Conservation (phyloP, 306 rosid species). For the Prunus mira region DNA sequence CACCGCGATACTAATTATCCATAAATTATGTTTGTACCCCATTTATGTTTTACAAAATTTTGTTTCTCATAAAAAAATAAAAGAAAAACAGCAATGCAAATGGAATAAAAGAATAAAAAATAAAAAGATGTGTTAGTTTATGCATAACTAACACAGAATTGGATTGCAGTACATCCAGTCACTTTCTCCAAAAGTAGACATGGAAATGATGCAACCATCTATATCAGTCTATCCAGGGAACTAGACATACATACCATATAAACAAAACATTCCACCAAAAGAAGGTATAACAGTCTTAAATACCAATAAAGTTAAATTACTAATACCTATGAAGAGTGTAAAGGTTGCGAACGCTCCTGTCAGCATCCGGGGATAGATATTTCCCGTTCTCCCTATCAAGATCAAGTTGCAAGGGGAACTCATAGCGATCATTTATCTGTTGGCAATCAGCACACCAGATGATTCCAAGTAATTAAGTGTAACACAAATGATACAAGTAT, state of each 20-base stretch:
- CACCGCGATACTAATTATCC: no score
- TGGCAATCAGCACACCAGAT: slow-evolving; percentile 17
- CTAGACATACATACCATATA: background rate
- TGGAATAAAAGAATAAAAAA: background rate
- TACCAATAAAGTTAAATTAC: slow-evolving; percentile 2
- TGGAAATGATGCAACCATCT: background rate
- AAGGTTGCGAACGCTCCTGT: slow-evolving; percentile 79
- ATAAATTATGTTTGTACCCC: background rate
- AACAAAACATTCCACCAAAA: background rate
- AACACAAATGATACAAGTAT: background rate
- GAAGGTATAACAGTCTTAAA: background rate
- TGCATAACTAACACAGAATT: background rate
- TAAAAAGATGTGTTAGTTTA: no score
- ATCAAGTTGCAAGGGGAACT: slow-evolving; percentile 95
- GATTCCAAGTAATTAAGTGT: slow-evolving; percentile 1
- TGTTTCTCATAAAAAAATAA: background rate
- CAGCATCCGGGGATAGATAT: slow-evolving; percentile 91
- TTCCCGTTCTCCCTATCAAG: slow-evolving; percentile 83
- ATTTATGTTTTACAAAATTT: background rate
- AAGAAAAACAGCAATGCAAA: background rate
- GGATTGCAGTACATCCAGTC: background rate
- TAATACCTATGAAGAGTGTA: slow-evolving; percentile 89
- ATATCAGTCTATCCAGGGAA: background rate
- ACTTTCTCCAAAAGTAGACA: background rate
- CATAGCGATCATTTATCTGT: slow-evolving; percentile 93